Evolutionary conservation across 768 basidiomycete genomes (phyloP).

Genomic region (Phlegmacium glaucopus): DNA sequence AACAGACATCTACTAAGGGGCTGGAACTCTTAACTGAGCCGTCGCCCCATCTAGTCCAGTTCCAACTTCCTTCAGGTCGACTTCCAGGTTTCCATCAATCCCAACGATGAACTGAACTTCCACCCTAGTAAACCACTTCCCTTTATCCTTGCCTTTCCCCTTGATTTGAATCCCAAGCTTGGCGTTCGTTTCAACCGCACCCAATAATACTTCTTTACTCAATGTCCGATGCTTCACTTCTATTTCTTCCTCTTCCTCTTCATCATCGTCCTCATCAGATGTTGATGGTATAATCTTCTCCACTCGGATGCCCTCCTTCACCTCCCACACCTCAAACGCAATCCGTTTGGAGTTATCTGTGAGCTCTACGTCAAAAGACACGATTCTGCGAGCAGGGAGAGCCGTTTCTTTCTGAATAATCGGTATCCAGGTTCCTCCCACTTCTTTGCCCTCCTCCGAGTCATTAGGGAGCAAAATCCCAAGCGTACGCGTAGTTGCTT

Average conservation of each 20-base stretch:
- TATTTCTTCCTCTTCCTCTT: constrained; percentile 55
- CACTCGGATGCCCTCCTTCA: constrained; percentile 60
- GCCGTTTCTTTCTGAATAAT: constrained; percentile 70
- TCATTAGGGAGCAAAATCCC: constrained; percentile 62
- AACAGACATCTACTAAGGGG: not conserved
- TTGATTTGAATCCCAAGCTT: constrained; percentile 37
- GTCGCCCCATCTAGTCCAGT: constrained; percentile 14
- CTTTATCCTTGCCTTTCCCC: constrained; percentile 36
- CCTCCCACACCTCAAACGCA: constrained; percentile 77
- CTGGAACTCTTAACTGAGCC: constrained; percentile 12
- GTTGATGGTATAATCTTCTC: constrained; percentile 53
- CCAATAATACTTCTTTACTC: constrained; percentile 51
- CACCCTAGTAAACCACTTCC: constrained; percentile 48
- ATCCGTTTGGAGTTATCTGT: constrained; percentile 40
- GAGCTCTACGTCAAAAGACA: constrained; percentile 56
- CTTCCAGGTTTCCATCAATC: constrained; percentile 34
- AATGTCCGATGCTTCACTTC: constrained; percentile 63
- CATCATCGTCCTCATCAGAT: constrained; percentile 44
- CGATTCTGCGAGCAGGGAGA: constrained; percentile 60
- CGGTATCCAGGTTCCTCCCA: constrained; percentile 66
- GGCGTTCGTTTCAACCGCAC: constrained; percentile 39
- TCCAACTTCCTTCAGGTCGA: constrained; percentile 37
- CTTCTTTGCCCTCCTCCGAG: constrained; percentile 33
- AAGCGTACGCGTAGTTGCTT: constrained; percentile 60
- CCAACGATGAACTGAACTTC: constrained; percentile 41